Conservation (phyloP, 768 basidiomycete species). For the Xerocomellus intermedius region DNA sequence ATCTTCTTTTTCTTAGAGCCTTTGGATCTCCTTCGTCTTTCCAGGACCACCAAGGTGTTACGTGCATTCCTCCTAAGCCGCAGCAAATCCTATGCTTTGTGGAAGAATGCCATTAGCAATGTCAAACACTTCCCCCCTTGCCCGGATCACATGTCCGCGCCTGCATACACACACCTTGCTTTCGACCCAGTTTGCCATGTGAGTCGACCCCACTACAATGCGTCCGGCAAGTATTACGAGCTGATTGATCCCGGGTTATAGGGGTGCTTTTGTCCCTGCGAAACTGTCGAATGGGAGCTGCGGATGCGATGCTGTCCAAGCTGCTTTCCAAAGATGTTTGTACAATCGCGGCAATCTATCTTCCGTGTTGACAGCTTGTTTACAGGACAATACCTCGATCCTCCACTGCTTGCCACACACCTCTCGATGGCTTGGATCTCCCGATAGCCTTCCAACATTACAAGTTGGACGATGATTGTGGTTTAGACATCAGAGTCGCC, state of each 20-base stretch:
- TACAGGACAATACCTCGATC: conserved; percentile 1
- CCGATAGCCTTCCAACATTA: background rate
- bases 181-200: conserved; percentile 34
- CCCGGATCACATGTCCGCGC: conserved; percentile 27
- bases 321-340: conserved; percentile 12
- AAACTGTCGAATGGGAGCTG: conserved; percentile 14
- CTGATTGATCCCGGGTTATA: background rate
- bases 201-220: background rate
- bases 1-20: conserved; percentile 32
- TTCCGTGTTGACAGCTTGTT: background rate
- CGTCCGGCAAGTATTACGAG: background rate
- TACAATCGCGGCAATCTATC: background rate
- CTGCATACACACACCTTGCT: conserved; percentile 30
- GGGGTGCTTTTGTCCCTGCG: conserved; percentile 14
- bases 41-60: conserved; percentile 32
- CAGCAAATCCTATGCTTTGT: conserved; percentile 16
- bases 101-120: conserved; percentile 28
- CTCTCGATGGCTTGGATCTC: background rate
- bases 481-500: background rate
- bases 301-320: conserved; percentile 10
- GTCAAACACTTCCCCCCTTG: conserved; percentile 25
- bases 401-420: no score
- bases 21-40: conserved; percentile 31
- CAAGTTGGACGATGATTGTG: background rate
- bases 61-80: conserved; percentile 27